Percentiles rank a stretch among this genome's conserved stretches.
Conservation (phyloP, 306 rosid genomes). For the Medicago truncatula region DNA sequence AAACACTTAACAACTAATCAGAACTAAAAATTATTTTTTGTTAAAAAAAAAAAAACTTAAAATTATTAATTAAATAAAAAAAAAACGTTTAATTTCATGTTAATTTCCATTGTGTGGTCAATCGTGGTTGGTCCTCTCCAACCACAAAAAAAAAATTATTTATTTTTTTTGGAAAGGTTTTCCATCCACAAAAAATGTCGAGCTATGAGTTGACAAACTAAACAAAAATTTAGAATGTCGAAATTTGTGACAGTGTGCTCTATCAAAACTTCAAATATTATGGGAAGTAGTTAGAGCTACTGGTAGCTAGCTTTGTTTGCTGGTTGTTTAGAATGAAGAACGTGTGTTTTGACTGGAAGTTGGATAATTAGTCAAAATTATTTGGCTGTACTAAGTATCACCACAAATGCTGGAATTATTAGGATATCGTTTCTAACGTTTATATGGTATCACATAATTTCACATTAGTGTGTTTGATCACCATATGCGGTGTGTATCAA, state of each 20-base stretch:
- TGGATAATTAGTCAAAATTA: background rate
- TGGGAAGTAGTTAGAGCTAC: background rate
- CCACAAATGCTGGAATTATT: no score
- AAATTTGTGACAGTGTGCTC: background rate
- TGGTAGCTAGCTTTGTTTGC: slow-evolving; percentile 28
- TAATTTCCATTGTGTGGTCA: background rate
- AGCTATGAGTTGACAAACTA: background rate
- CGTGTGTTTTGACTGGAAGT: slow-evolving; percentile 47
- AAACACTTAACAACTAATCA: background rate
- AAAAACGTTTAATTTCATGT: background rate
- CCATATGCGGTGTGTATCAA: no score
- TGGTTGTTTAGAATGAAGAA: slow-evolving; percentile 32
- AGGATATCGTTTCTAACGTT: no score
- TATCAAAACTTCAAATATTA: no score
- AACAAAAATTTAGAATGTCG: background rate
- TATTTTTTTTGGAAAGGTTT: no score
- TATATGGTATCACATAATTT: no score
- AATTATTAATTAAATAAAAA: background rate
- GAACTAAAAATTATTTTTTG: background rate
- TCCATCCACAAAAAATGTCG: background rate
- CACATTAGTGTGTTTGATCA: no score
- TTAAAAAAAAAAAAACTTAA: background rate
- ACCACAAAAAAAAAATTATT: background rate
- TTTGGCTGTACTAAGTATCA: no score
- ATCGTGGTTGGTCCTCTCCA: background rate